Base-by-base conservation (phyloP, 2,329 filamentous ascomycete species). In the Penicillium sp. region DNA sequence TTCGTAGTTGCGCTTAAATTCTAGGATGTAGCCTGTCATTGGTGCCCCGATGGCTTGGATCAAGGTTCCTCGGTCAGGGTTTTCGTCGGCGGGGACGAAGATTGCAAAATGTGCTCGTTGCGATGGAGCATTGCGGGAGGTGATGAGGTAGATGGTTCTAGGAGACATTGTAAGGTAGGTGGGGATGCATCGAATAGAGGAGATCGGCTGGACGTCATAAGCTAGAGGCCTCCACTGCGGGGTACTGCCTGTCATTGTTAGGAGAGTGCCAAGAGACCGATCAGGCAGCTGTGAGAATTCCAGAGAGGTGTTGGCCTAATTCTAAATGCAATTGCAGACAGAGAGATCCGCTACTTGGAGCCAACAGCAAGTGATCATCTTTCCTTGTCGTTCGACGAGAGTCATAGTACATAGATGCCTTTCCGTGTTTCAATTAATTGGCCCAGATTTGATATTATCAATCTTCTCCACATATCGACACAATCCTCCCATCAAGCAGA, bases 21-120 rank as follows among this genome's bases (percentile, higher is more conserved):
- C 57, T 11, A 64, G 55, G 13, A 40, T 20, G 28, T 63, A 66
- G 24, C 66, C 64, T 6, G 46, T 42, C 63, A 66, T 66, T 1
- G 63, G 64, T 8, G 63, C 56, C 8, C 63, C 63, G 11, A 65
- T 53, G 6, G 62, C 64, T 22, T 67, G 54, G 29, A 68, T 67
- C 26, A 63, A 24, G 6, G 59, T 66, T 35, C 63, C 62, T 18
- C 37, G 37, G 5, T 47, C 41, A 10, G 46, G 35, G 20, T 58
- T 26, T 3, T 34, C 14, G 7, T 49, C 49, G 14, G 52, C 56
- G 8, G 62, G 61, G 29, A 65, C 46, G 42, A 65, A 65, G 35
- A 67, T 53, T 3, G 58, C 57, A 46, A 66, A 65, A 44, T 66
- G 63, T 2, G 61, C 54, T 31, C 59, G 54, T 49, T 66, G 62